A percentile compares a stretch with the other conserved stretches of the same genome.
phyloP scores from a whole-genome alignment of 139 green algal species.

The Chlorella sp. region DNA sequence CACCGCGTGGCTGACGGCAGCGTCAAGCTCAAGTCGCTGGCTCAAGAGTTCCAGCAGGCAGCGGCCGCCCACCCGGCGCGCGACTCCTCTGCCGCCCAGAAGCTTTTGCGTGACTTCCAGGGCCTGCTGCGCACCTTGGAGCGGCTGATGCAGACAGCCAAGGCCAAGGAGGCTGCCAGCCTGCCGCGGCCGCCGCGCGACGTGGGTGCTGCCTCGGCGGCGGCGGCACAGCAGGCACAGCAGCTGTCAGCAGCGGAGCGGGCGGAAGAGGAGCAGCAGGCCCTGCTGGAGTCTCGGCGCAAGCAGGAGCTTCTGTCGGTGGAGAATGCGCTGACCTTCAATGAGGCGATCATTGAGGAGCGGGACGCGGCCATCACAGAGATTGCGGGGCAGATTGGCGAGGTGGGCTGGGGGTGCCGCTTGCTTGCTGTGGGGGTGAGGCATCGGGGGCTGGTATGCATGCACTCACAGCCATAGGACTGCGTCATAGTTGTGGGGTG shows the following conservation, averaged over 20 bases:
- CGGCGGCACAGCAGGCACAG: slow-evolving; percentile 16
- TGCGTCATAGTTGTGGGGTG: too few relatives aligned
- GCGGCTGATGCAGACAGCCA: slow-evolving; percentile 59
- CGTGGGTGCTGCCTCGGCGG: slow-evolving; percentile 29
- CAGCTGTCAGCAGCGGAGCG: slow-evolving; percentile 6
- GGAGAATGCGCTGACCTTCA: slow-evolving; percentile 75
- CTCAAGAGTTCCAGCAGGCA: slow-evolving; percentile 33
- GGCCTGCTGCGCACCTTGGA: slow-evolving; percentile 71
- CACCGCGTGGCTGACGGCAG: slow-evolving; percentile 40
- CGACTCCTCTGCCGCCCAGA: slow-evolving; percentile 46
- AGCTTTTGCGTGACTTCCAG: slow-evolving; percentile 59
- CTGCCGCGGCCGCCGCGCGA: slow-evolving; percentile 53
- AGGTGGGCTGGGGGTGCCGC: slow-evolving; percentile 40
- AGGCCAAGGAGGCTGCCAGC: slow-evolving; percentile 70
- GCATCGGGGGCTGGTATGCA: too few relatives aligned
- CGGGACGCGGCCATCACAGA: slow-evolving; percentile 79
- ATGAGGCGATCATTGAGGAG: slow-evolving; percentile 89
- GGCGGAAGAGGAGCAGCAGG: slow-evolving; percentile 54
- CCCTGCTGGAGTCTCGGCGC: slow-evolving; percentile 53
- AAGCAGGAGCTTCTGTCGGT: slow-evolving; percentile 54
- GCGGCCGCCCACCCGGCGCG: slow-evolving; percentile 38
- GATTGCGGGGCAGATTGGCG: slow-evolving; percentile 66
- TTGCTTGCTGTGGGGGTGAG: not conserved
- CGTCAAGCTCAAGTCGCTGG: slow-evolving; percentile 27
- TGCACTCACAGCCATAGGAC: too few relatives aligned